phyloP scores from a whole-genome alignment of 352 stramenopile species.

The Pythium plurisporium region DNA sequence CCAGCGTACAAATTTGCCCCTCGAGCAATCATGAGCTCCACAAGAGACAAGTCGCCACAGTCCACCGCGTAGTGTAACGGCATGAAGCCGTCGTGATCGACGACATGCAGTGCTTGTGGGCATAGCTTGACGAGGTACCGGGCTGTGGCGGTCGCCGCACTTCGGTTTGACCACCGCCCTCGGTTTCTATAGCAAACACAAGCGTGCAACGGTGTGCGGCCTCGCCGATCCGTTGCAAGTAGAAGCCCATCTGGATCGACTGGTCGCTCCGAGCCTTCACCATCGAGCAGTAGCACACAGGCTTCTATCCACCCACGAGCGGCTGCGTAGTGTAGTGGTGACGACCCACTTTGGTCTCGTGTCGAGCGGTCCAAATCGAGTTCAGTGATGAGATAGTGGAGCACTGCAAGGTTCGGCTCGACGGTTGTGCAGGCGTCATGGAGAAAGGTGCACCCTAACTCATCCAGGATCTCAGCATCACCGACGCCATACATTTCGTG shows the following conservation, averaged over 20 bases:
- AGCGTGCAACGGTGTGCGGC: conserved; percentile 39
- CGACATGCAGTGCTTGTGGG: conserved; percentile 29
- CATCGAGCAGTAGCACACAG: conserved; percentile 37
- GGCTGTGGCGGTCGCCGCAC: conserved; percentile 12
- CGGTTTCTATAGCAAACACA: not conserved
- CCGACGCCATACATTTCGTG: conserved; percentile 17
- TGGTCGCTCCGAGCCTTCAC: not conserved
- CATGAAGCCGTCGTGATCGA: conserved; percentile 33
- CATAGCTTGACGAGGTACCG: conserved; percentile 30
- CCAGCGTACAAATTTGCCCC: conserved; percentile 27
- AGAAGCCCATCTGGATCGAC: conserved; percentile 24
- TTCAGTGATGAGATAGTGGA: conserved; percentile 6
- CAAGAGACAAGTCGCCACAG: conserved; percentile 27
- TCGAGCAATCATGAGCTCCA: conserved; percentile 36
- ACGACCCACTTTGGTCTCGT: conserved; percentile 21
- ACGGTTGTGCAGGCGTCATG: conserved; percentile 48
- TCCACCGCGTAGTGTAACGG: conserved; percentile 48
- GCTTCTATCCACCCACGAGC: conserved; percentile 34
- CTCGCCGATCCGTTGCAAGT: conserved; percentile 31
- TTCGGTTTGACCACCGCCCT: not conserved
- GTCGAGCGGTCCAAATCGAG: not conserved
- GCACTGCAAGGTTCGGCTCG: not conserved
- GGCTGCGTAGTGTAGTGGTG: conserved; percentile 49
- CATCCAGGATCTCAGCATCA: not conserved
- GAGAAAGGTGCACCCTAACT: conserved; percentile 30